Base-by-base conservation (phyloP, 805 yeast species). In the Metschnikowia hibisci region DNA sequence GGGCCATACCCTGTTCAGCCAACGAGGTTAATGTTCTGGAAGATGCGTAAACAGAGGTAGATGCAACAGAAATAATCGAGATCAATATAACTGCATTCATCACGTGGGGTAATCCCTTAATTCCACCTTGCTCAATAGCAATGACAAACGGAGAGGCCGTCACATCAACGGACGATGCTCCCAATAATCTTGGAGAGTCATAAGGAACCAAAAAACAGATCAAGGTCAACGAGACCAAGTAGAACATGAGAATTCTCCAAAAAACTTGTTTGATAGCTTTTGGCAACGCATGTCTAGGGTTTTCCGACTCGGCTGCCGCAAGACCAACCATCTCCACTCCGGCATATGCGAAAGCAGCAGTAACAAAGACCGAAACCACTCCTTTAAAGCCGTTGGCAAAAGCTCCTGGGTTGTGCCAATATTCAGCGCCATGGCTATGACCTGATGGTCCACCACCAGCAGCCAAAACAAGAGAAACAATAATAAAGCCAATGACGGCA, bases 91-190 rank as follows among this genome's bases (percentile, higher is more conserved):
- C 84, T 6, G 78, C 86, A 56, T 84, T 84, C 65, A 84, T 71
- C 26, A 84, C 76, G 32, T 78, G 71, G 22, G 87, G 87, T 39
- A 82, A 63, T 33, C 82, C 88, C 26, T 61, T 65, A 49, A 82
- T 80, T 46, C 87, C 86, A 22, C 84, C 84, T 38, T 73, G 70
- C 27, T 61, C 67, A 44, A 83, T 77, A 26, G 91, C 86, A 63
- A 85, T 79, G 42, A 84, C 91, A 53, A 84, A 84, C 12, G 93
- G 91, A 12, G 90, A 84, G 10, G 88, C 85, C 12, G 81, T 64
- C 34, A 83, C 84, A 41, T 74, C 78, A 37, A 69, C 74, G 36
- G 74, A 60, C 25, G 76, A 67, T 45, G 77, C 76, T 4, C 67
- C 79, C 25, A 77, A 56, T 42, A 83, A 68, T 47, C 77, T 42